Base-by-base conservation (phyloP, 1,139 yeast species). In the Arxiozyma telluris region DNA sequence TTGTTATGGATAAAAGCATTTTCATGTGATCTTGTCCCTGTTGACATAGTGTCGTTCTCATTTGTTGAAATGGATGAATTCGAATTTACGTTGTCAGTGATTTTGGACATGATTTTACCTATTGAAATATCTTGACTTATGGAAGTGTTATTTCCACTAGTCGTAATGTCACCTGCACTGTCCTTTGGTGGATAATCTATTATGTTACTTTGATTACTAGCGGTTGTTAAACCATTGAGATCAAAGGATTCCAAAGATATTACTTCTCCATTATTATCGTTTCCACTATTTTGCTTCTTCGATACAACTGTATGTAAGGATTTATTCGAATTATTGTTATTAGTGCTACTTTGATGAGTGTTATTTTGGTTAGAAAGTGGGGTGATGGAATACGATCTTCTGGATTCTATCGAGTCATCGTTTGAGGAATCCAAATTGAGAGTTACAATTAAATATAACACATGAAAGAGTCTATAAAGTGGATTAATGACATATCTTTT, bases 381-480 rank as follows among this genome's bases (percentile, higher is more conserved):
- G 6, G 11, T 21, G 17, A 18, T 51, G 11, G 47, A 34, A 8
- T n/a, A 41, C 4, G 53, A 44, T 18, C 30, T 50, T 25, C 22
- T 49, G 18, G 58, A 55, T 18, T 51, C 53, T 39, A 57, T 47
- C n/a, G 59, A 53, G 15, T 54, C 59, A 47, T 57, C 57, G 30
- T 47, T 49, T n/a, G 52, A 58, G 1, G 56, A 57, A 39, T 59
- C 62, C 21, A 60, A 44, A 25, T 57, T 56, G 7, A 60, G 50
- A 4, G 57, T 54, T 21, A 60, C 23, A 23, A 46, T 38, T 15
- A 46, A 22, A 11, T 22, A 3, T 21, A 46, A 46, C 6, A 46
- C 12, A 34, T 34, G 42, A 12, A 46, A 46, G 15, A 41, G n/a
- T 41, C 34, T 46, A 22, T 20, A 34, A 6, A 38, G 8, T 12